Evolutionary conservation across 1,284 basidiomycete genomes (phyloP).

Genomic region (Singerocomus inundabilis): DNA sequence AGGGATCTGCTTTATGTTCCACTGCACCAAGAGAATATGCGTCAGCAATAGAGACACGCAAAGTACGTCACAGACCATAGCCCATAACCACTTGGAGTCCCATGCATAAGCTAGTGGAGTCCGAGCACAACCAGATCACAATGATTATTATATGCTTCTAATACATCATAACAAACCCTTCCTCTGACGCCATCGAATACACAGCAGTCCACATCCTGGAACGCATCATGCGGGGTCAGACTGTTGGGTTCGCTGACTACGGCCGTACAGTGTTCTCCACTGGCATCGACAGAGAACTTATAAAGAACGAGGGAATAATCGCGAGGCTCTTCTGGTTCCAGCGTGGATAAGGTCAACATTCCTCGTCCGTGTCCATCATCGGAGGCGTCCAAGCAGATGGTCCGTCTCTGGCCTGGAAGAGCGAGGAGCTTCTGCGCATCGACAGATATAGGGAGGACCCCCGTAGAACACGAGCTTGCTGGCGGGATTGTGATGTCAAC

Average conservation of each 20-base stretch:
- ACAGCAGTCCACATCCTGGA: slow-evolving; percentile 2
- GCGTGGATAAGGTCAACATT: slow-evolving; percentile 11
- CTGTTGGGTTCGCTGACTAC: slow-evolving; percentile 12
- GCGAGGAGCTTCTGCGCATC: slow-evolving; percentile 12
- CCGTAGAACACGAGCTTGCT: not conserved
- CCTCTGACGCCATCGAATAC: slow-evolving; percentile 23
- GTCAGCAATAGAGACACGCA: not conserved
- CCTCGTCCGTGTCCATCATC: slow-evolving; percentile 23
- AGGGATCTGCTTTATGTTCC: too few relatives aligned
- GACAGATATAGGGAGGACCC: slow-evolving; percentile 13
- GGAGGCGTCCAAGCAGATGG: slow-evolving; percentile 14
- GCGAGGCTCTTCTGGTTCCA: not conserved
- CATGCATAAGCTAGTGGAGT: slow-evolving; percentile 7
- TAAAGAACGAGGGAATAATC: slow-evolving; percentile 5
- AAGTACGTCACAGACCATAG: not conserved
- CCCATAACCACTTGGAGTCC: not conserved
- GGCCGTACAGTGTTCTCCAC: slow-evolving; percentile 16
- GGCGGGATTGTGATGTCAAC: slow-evolving; percentile 19
- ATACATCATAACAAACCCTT: slow-evolving; percentile 18
- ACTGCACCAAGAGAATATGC: not conserved
- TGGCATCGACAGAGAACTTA: slow-evolving; percentile 24
- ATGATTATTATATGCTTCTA: not conserved
- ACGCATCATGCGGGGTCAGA: slow-evolving; percentile 8
- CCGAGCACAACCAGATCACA: slow-evolving; percentile 19
- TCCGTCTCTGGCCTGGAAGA: slow-evolving; percentile 14